Percentiles rank a stretch among this genome's conserved stretches.
These are phyloP conservation scores for Scheffersomyces illinoinensis DNA, from an alignment of 1,139 yeast species.

Conservation along the genomic window DNA sequence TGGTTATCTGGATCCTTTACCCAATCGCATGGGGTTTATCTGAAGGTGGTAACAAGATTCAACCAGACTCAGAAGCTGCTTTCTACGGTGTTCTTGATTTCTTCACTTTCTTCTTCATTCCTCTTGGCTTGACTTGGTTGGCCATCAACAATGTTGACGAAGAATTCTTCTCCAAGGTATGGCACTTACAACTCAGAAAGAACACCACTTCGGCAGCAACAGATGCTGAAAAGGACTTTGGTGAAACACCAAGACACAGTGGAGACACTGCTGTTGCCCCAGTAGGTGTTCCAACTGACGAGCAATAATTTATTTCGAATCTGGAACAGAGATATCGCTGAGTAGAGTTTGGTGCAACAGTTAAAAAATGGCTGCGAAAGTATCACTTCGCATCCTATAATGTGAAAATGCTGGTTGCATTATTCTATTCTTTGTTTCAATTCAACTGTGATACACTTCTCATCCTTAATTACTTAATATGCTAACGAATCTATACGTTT, in stretches of 20 bases:
- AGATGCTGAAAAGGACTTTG: constrained; percentile 22
- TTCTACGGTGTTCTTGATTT: constrained; percentile 66
- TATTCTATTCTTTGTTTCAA: neutral
- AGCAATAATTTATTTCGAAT: neutral
- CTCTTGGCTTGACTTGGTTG: constrained; percentile 35
- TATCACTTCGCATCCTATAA: neutral
- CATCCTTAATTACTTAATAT: neutral
- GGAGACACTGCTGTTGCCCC: constrained; percentile 20
- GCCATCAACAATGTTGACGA: constrained; percentile 32
- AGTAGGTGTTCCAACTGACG: constrained; percentile 1
- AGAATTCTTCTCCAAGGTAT: constrained; percentile 26
- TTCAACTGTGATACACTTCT: neutral
- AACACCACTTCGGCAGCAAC: neutral
- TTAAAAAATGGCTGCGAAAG: neutral
- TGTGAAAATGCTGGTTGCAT: neutral
- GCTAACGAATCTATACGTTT: neutral
- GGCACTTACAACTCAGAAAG: constrained; percentile 12
- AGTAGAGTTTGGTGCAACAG: neutral
- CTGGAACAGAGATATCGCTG: neutral
- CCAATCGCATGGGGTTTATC: constrained; percentile 63
- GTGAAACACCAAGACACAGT: constrained; percentile 21
- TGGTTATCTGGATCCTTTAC: constrained; percentile 49
- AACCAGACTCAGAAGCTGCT: constrained; percentile 66
- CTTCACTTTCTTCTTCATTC: constrained; percentile 43
- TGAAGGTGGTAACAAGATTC: constrained; percentile 69